Conservation (phyloP, 1,284 basidiomycete species). For the Leucoagaricus sp. region DNA sequence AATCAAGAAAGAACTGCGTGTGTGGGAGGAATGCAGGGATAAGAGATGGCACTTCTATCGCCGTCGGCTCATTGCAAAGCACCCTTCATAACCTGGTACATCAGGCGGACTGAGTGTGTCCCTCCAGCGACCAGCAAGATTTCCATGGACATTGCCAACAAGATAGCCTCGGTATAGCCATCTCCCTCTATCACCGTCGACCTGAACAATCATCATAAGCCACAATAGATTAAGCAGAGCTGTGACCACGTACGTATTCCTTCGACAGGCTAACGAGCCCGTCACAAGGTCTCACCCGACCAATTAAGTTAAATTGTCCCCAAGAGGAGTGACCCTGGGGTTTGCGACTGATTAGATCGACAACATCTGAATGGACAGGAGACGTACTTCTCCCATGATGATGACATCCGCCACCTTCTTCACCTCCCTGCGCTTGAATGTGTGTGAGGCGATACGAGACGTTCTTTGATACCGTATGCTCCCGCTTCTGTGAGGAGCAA, state of each 20-base stretch:
- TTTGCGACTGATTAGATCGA: neutral
- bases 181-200: slow-evolving; percentile 65
- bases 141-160: slow-evolving; percentile 62
- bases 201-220: slow-evolving; percentile 37
- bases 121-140: slow-evolving; percentile 73
- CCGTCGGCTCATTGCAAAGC: slow-evolving; percentile 71
- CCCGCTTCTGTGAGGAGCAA: slow-evolving; percentile 36
- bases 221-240: neutral
- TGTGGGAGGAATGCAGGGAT: neutral
- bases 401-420: slow-evolving; percentile 51
- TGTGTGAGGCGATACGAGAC: slow-evolving; percentile 4
- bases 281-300: slow-evolving; percentile 68
- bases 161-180: slow-evolving; percentile 81
- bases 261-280: slow-evolving; percentile 72
- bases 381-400: slow-evolving; percentile 65
- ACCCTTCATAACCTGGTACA: slow-evolving; percentile 70
- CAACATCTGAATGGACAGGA: neutral
- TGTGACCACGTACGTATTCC: slow-evolving; percentile 60
- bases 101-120: slow-evolving; percentile 63
- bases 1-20: neutral
- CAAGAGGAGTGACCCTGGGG: slow-evolving; percentile 78
- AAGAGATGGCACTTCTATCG: slow-evolving; percentile 30
- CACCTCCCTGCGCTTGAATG: slow-evolving; percentile 2
- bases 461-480: slow-evolving; percentile 44
- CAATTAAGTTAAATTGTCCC: slow-evolving; percentile 74